Base-by-base conservation (phyloP, 768 basidiomycete genomes). In the Calocera cornea region DNA sequence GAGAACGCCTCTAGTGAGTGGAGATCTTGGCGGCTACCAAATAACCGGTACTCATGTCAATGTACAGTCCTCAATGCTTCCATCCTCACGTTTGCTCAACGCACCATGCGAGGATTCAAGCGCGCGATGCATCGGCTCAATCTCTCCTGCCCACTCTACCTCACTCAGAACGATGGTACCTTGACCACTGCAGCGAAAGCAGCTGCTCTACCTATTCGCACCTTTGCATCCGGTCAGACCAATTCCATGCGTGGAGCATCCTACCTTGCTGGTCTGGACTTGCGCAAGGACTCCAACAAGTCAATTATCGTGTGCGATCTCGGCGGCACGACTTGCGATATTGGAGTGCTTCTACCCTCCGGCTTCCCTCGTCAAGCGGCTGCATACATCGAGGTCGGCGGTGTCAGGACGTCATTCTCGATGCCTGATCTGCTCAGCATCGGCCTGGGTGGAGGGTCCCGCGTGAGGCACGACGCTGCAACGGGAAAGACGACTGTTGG, bases 221-320 rank as follows among this genome's bases (percentile, higher is more conserved):
- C 75, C 0, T 76, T 76, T 69, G 66, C 69, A 22, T 70, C 68
- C 16, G 75, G 75, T 11, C 72, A 74, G 19, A 76, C 75, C 44
- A 76, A 76, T 67, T 73, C 72, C 8, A 76, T 76, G 75, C 50
- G 75, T 29, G 75, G 75, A 1, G 75, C 75, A 2, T 69, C 72
- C 44, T 76, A 71, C 65, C 66, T 75, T 24, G 74, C 75, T 0
- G 49, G 69, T 17, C 16, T 47, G 44, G 44, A 47, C 19, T 65
- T 63, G 65, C 69, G 67, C 0, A 64, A 41, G n/a, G 34, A 27
- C 19, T 27, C 19, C 8, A n/a, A 24, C 31, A 33, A 64, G 29
- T 16, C 1, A 3, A 27, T 27, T 7, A 19, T 47, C 19, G 44
- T 47, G 8, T 47, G 44, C 44, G 44, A 47, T 47, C 16, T 47